A percentile compares a stretch with the other conserved stretches of the same genome.
Conservation (phyloP, 257 asterid genomes). For the Jacaranda mimosifolia region DNA sequence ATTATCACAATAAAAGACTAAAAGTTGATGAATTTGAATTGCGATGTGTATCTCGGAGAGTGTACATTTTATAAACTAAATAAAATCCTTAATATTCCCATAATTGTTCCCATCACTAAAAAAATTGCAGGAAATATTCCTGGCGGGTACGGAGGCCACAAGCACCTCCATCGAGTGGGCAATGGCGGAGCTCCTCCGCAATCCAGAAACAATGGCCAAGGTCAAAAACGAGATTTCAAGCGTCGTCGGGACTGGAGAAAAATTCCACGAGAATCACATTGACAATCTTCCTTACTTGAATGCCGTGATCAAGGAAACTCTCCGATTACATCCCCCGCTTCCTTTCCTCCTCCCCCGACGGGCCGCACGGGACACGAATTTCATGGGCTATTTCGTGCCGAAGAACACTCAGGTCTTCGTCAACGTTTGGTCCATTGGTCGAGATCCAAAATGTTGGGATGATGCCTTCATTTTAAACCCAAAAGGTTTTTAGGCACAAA, state of each 20-base stretch:
- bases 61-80: no score
- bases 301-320: slow-evolving; percentile 63
- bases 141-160: slow-evolving; percentile 58
- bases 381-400: slow-evolving; percentile 55
- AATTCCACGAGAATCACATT: slow-evolving; percentile 48
- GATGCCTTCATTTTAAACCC: slow-evolving; percentile 54
- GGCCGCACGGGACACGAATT: slow-evolving; percentile 41
- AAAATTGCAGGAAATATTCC: slow-evolving; percentile 48
- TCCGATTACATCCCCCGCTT: slow-evolving; percentile 57
- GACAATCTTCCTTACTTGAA: slow-evolving; percentile 50
- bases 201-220: slow-evolving; percentile 42
- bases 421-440: slow-evolving; percentile 63
- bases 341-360: slow-evolving; percentile 57
- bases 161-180: slow-evolving; percentile 60
- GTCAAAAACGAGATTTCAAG: slow-evolving; percentile 47
- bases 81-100: no score
- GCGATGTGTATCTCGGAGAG: neutral
- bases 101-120: neutral
- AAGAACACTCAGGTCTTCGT: slow-evolving; percentile 52
- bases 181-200: slow-evolving; percentile 55
- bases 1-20: no score
- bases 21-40: neutral
- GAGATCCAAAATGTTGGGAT: slow-evolving; percentile 60
- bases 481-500: slow-evolving; percentile 55
- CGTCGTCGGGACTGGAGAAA: slow-evolving; percentile 27